Conservation (phyloP, 1,284 basidiomycete genomes). For the Phylloboletellus chloephorus region DNA sequence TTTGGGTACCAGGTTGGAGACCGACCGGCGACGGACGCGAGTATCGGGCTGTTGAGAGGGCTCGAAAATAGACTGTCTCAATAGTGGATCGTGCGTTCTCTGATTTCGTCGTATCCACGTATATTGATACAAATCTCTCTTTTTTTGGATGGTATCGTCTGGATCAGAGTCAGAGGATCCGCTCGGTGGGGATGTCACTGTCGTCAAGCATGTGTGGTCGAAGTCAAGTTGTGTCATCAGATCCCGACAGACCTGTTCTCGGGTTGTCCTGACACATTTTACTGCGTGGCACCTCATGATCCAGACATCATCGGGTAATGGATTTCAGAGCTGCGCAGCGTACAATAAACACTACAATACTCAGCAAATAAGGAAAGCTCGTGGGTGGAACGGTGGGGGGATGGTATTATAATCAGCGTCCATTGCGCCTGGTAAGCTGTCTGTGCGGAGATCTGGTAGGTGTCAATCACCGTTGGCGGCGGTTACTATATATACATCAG, state of each 20-base stretch:
- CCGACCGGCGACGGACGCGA: conserved; percentile 22
- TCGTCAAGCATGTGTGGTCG: not conserved
- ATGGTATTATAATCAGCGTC: conserved; percentile 5
- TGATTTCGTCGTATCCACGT: not conserved
- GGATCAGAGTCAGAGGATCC: not conserved
- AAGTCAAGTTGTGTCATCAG: not conserved
- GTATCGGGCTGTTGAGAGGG: conserved; percentile 18
- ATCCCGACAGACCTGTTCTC: too few species aligned
- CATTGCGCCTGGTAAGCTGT: conserved; percentile 6
- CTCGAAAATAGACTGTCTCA: conserved; percentile 12
- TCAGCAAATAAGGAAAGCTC: not conserved
- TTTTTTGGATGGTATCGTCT: not conserved
- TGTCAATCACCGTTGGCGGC: not conserved
- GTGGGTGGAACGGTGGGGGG: not conserved
- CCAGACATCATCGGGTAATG: not conserved
- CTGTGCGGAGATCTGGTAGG: too few species aligned
- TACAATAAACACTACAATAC: conserved; percentile 1
- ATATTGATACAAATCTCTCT: not conserved
- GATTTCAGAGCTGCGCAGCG: conserved; percentile 12
- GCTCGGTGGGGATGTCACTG: too few species aligned
- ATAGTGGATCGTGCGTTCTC: not conserved
- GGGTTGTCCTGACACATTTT: conserved; percentile 7
- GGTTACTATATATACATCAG: conserved; percentile 6
- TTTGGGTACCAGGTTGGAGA: conserved; percentile 20
- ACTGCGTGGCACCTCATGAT: not conserved